A percentile compares a stretch with the other conserved stretches of the same genome.
Conservation (phyloP, 2,329 filamentous ascomycete genomes). For the Calonectria fujianensis region DNA sequence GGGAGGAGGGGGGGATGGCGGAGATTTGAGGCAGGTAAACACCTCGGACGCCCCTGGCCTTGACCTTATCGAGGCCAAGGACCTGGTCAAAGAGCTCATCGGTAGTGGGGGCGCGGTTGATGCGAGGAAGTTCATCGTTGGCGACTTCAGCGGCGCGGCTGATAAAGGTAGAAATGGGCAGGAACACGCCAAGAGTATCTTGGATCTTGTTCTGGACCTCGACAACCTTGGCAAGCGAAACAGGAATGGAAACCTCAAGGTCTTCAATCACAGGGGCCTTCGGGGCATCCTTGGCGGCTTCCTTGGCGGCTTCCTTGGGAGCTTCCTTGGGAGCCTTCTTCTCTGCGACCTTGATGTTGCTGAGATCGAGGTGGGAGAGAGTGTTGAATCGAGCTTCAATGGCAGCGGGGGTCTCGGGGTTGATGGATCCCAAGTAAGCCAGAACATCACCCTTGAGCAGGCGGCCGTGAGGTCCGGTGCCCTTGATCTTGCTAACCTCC, state of each 20-base stretch:
- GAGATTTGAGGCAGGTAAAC: conserved; percentile 83
- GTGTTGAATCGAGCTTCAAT: conserved; percentile 83
- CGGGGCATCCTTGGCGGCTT: conserved; percentile 63
- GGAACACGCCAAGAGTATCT: conserved; percentile 83
- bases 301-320: conserved; percentile 61
- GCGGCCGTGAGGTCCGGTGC: conserved; percentile 90
- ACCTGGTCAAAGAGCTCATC: conserved; percentile 94
- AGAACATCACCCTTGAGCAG: conserved; percentile 97
- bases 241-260: conserved; percentile 80
- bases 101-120: conserved; percentile 76
- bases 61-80: conserved; percentile 78
- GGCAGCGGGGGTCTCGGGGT: conserved; percentile 80
- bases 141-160: conserved; percentile 89
- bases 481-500: conserved; percentile 87
- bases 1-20: conserved; percentile 69
- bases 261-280: conserved; percentile 67
- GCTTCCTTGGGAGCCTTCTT: conserved; percentile 64
- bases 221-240: conserved; percentile 87
- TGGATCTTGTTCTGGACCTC: conserved; percentile 89
- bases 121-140: conserved; percentile 88
- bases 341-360: conserved; percentile 90
- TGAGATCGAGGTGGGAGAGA: conserved; percentile 90
- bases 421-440: conserved; percentile 88
- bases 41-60: conserved; percentile 74
- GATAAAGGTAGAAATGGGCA: conserved; percentile 92